Percentiles rank a stretch among this genome's conserved stretches.
phyloP scores from a whole-genome alignment of 1,284 basidiomycete genomes.

The Sanguinoderma infundibulare region DNA sequence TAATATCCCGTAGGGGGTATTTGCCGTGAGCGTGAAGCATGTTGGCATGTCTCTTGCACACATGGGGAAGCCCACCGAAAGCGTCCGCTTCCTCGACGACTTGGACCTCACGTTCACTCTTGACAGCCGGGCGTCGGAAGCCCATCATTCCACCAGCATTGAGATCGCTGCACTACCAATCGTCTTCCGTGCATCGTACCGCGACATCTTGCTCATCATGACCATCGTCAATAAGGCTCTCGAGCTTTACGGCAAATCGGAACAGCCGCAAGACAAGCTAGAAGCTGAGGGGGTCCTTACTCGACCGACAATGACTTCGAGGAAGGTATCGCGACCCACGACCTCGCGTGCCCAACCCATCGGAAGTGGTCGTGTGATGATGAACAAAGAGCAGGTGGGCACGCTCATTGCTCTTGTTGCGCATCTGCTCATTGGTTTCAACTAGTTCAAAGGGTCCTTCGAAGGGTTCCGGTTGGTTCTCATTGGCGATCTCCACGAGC shows the following conservation, averaged over 20 bases:
- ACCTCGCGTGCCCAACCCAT: slow-evolving; percentile 52
- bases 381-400: slow-evolving; percentile 81
- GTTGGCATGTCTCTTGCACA: slow-evolving; percentile 94
- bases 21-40: slow-evolving; percentile 82
- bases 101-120: slow-evolving; percentile 88
- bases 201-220: slow-evolving; percentile 91
- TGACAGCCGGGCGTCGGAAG: slow-evolving; percentile 79
- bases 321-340: slow-evolving; percentile 33
- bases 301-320: slow-evolving; percentile 15
- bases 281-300: slow-evolving; percentile 9
- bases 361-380: slow-evolving; percentile 64
- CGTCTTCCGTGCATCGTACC: slow-evolving; percentile 90
- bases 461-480: too few relatives aligned
- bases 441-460: slow-evolving; percentile 79
- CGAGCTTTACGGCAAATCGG: slow-evolving; percentile 55
- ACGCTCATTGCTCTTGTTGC: not conserved
- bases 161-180: slow-evolving; percentile 86
- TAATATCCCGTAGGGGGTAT: slow-evolving; percentile 59
- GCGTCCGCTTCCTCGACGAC: slow-evolving; percentile 92
- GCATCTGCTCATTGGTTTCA: not conserved
- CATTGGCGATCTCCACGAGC: slow-evolving; percentile 94
- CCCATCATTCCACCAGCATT: slow-evolving; percentile 83
- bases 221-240: slow-evolving; percentile 91
- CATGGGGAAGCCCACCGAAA: slow-evolving; percentile 88
- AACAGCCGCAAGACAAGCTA: slow-evolving; percentile 10